Conservation (phyloP, 805 yeast genomes). For the Trichomonascus vanleenenianus region DNA sequence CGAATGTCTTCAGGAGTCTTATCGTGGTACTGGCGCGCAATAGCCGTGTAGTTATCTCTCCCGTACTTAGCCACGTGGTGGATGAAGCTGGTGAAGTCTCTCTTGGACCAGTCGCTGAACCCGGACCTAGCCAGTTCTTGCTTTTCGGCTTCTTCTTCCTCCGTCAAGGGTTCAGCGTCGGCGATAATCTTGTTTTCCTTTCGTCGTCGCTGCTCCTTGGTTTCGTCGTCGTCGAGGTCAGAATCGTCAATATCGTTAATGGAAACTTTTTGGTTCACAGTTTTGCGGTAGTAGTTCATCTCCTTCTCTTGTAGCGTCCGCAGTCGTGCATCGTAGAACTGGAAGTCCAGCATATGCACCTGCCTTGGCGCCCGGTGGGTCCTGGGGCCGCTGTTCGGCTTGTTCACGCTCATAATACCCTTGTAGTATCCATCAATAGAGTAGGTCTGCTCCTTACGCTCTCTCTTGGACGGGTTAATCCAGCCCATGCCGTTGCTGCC, state of each 20-base stretch:
- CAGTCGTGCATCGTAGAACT: conserved; percentile 69
- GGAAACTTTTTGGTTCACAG: conserved; percentile 54
- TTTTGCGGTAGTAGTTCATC: conserved; percentile 65
- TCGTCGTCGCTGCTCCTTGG: conserved; percentile 36
- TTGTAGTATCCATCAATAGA: conserved; percentile 80
- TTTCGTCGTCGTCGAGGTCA: conserved; percentile 38
- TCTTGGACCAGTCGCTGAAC: conserved; percentile 70
- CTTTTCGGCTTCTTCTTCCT: conserved; percentile 58
- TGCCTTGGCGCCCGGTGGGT: conserved; percentile 82
- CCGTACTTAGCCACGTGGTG: conserved; percentile 71
- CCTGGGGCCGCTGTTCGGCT: conserved; percentile 36
- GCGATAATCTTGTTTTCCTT: conserved; percentile 59
- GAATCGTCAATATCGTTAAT: conserved; percentile 37
- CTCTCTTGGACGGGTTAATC: conserved; percentile 72
- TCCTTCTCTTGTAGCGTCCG: conserved; percentile 74
- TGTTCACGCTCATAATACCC: conserved; percentile 63
- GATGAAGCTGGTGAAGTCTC: conserved; percentile 81
- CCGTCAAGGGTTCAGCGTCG: conserved; percentile 71
- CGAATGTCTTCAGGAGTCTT: conserved; percentile 72
- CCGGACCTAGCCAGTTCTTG: conserved; percentile 61
- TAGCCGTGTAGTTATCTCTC: conserved; percentile 57
- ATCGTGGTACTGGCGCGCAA: conserved; percentile 63
- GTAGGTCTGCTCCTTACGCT: conserved; percentile 50
- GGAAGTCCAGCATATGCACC: conserved; percentile 75
- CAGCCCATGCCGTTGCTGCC: conserved; percentile 40